Percentiles rank a stretch among this genome's conserved stretches.
These are phyloP conservation scores for Wickerhamiella spandovensis DNA, from an alignment of 805 yeast species.

Conservation along the genomic window DNA sequence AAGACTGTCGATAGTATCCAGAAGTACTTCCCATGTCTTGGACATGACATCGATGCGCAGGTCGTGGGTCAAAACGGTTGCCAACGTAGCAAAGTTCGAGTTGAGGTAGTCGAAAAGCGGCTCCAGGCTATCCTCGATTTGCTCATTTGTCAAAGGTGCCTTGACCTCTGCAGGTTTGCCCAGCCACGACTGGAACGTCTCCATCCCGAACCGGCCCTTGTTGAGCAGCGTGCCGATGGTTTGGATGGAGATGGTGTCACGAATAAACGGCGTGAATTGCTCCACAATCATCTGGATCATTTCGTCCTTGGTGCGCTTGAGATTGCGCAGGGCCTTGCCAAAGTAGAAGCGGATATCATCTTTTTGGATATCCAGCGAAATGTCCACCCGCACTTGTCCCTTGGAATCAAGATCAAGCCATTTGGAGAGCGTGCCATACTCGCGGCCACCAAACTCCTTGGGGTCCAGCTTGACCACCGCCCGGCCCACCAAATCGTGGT, in stretches of 20 bases:
- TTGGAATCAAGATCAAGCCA: conserved; percentile 49
- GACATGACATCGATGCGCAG: conserved; percentile 53
- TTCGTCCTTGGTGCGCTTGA: conserved; percentile 52
- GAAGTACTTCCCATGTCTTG: conserved; percentile 67
- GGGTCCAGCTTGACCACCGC: conserved; percentile 50
- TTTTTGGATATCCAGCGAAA: conserved; percentile 68
- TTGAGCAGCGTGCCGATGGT: conserved; percentile 38
- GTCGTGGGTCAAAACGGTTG: conserved; percentile 41
- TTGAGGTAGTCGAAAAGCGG: conserved; percentile 68
- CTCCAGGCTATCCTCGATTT: conserved; percentile 49
- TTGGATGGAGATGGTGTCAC: conserved; percentile 40
- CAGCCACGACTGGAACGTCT: conserved; percentile 21
- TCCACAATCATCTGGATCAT: conserved; percentile 58
- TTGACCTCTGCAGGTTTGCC: conserved; percentile 14
- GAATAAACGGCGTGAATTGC: conserved; percentile 54
- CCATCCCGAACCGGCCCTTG: conserved; percentile 3
- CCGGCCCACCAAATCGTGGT: conserved; percentile 56
- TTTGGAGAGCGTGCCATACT: conserved; percentile 54
- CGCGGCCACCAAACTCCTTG: conserved; percentile 34
- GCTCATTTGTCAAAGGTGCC: conserved; percentile 17
- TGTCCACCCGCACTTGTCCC: conserved; percentile 52
- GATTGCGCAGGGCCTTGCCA: conserved; percentile 58
- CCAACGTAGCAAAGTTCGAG: conserved; percentile 50
- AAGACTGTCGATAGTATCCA: conserved; percentile 54
- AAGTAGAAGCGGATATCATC: conserved; percentile 70